These are phyloP conservation scores for Starmerella asiatica DNA, from an alignment of 805 yeast species.

Conservation along the genomic window DNA sequence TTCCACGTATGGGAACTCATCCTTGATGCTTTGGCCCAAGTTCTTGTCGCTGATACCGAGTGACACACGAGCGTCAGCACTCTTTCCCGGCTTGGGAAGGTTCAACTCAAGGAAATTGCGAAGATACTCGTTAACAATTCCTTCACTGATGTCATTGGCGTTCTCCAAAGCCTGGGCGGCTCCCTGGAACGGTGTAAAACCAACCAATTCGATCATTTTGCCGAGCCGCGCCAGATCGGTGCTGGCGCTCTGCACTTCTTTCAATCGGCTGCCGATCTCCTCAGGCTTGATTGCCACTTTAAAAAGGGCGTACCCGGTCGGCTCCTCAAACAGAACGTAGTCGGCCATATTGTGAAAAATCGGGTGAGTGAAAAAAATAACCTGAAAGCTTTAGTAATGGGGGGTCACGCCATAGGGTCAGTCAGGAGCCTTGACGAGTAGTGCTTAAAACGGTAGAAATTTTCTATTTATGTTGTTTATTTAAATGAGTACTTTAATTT, in stretches of 20 bases:
- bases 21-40: constrained; percentile 94
- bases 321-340: constrained; percentile 91
- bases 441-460: neutral
- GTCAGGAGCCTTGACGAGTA: neutral
- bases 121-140: constrained; percentile 84
- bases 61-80: constrained; percentile 40
- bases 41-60: constrained; percentile 89
- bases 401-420: neutral
- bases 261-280: constrained; percentile 77
- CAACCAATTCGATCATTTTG: constrained; percentile 81
- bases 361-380: constrained; percentile 5
- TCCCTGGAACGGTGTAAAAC: constrained; percentile 97
- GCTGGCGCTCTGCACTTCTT: constrained; percentile 86
- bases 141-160: constrained; percentile 96
- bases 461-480: neutral
- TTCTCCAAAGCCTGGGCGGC: constrained; percentile 99
- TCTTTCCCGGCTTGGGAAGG: constrained; percentile 64
- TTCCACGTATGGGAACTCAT: constrained; percentile 74
- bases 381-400: constrained; percentile 5
- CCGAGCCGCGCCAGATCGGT: constrained; percentile 77
- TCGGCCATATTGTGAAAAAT: constrained; percentile 45
- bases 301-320: constrained; percentile 95
- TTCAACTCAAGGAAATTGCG: constrained; percentile 80
- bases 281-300: constrained; percentile 89
- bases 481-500: neutral